phyloP scores from a whole-genome alignment of 1,284 basidiomycete genomes.

The Coniferiporia sulphurascens region DNA sequence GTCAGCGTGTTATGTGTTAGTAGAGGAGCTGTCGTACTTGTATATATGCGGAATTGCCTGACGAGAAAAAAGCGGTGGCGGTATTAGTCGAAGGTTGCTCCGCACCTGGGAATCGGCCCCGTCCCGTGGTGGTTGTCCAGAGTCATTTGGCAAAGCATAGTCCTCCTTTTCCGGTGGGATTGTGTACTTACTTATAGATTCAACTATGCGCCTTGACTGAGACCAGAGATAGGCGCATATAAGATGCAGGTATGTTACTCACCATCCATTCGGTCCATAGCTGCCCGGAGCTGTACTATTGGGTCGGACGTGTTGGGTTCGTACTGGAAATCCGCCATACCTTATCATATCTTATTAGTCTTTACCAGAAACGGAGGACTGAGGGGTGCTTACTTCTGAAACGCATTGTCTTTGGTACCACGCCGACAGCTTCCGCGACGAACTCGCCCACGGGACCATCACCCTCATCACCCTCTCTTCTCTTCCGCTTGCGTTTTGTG shows the following conservation, averaged over 20 bases:
- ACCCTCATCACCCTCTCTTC: conserved; percentile 21
- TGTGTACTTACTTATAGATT: conserved; percentile 62
- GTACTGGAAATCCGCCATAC: conserved; percentile 90
- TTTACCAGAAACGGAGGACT: neutral
- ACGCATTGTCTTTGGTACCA: conserved; percentile 76
- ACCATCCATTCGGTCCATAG: conserved; percentile 83
- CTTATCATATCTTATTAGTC: conserved; percentile 35
- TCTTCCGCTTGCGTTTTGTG: conserved; percentile 60
- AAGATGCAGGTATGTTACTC: conserved; percentile 17
- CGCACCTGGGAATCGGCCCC: conserved; percentile 19
- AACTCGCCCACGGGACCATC: conserved; percentile 63
- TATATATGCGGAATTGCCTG: conserved; percentile 74
- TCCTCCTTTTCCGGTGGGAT: conserved; percentile 66
- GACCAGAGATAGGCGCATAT: neutral
- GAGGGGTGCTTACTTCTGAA: conserved; percentile 70
- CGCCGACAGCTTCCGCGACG: conserved; percentile 71
- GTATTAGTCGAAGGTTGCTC: conserved; percentile 68
- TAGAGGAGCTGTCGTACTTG: conserved; percentile 43
- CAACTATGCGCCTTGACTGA: conserved; percentile 42
- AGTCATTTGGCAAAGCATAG: conserved; percentile 37
- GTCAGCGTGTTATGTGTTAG: neutral
- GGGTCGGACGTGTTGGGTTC: conserved; percentile 69
- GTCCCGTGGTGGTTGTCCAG: conserved; percentile 6
- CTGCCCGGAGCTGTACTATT: conserved; percentile 58
- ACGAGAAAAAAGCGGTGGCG: conserved; percentile 81